Evolutionary conservation across 1,284 basidiomycete species (phyloP).

Genomic region (Gymnopus androsaceus): DNA sequence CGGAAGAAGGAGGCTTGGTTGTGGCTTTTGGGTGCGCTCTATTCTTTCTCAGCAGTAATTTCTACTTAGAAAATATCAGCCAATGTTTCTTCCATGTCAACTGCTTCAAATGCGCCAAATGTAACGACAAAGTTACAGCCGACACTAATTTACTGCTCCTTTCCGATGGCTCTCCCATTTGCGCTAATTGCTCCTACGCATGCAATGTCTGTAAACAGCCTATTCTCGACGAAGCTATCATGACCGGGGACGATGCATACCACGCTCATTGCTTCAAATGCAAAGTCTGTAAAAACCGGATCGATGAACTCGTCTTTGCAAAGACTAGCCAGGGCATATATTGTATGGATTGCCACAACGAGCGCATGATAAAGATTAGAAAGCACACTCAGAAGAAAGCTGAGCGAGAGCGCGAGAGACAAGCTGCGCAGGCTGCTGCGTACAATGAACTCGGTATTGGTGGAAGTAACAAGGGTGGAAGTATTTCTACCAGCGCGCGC

Average conservation of each 20-base stretch:
- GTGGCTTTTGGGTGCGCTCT: slow-evolving; percentile 82
- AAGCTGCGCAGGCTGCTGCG: slow-evolving; percentile 35
- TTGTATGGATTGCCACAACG: slow-evolving; percentile 98
- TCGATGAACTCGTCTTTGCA: slow-evolving; percentile 97
- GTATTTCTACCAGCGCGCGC: slow-evolving; percentile 39
- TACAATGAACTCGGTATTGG: slow-evolving; percentile 21
- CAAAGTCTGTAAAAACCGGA: slow-evolving; percentile 90
- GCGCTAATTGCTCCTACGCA: slow-evolving; percentile 94
- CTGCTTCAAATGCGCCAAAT: slow-evolving; percentile 86
- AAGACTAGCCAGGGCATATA: slow-evolving; percentile 99
- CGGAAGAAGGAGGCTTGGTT: slow-evolving; percentile 83
- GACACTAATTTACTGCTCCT: slow-evolving; percentile 96
- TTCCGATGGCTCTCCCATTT: slow-evolving; percentile 96
- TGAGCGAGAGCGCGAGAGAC: slow-evolving; percentile 47
- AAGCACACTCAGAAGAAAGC: slow-evolving; percentile 83
- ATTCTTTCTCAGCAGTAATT: slow-evolving; percentile 21
- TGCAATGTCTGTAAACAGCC: slow-evolving; percentile 91
- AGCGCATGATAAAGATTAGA: slow-evolving; percentile 89
- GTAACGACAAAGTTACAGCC: slow-evolving; percentile 77
- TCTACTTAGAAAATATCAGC: slow-evolving; percentile 37
- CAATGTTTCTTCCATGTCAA: slow-evolving; percentile 83
- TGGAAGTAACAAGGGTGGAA: slow-evolving; percentile 7
- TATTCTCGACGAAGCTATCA: slow-evolving; percentile 96
- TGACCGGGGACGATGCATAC: slow-evolving; percentile 98
- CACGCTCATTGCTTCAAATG: slow-evolving; percentile 99